Percentiles rank a stretch among this genome's conserved stretches.
Evolutionary conservation across 2,329 filamentous ascomycete species (phyloP).

Genomic region (Trichoderma hamatum): DNA sequence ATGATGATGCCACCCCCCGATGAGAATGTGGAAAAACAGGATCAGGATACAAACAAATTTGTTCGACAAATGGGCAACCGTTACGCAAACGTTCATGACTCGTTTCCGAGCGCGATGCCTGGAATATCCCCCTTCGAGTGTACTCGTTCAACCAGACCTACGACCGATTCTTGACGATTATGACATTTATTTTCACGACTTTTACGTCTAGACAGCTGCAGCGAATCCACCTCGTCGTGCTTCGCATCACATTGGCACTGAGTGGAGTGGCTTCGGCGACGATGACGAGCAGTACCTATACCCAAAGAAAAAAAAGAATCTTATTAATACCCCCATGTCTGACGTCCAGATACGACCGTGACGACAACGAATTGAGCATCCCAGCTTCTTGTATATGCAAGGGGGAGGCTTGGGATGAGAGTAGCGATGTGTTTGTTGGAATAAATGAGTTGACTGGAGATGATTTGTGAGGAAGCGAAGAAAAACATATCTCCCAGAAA

Average conservation of each 20-base stretch:
- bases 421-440: constrained; percentile 25
- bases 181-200: constrained; percentile 50
- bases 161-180: constrained; percentile 49
- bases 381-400: constrained; percentile 25
- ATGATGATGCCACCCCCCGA: constrained; percentile 45
- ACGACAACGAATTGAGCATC: constrained; percentile 37
- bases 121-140: constrained; percentile 38
- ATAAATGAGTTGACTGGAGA: constrained; percentile 9
- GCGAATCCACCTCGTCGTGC: constrained; percentile 39
- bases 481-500: not conserved
- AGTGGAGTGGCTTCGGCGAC: constrained; percentile 42
- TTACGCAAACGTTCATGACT: constrained; percentile 41
- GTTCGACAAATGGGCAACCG: constrained; percentile 48
- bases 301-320: constrained; percentile 35
- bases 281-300: constrained; percentile 46
- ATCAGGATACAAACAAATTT: constrained; percentile 45
- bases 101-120: constrained; percentile 35
- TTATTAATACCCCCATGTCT: constrained; percentile 45
- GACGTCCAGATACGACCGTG: constrained; percentile 41
- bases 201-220: constrained; percentile 51
- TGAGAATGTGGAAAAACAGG: constrained; percentile 44
- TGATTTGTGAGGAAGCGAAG: constrained; percentile 2
- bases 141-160: constrained; percentile 40
- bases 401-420: constrained; percentile 13
- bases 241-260: constrained; percentile 38